These are phyloP conservation scores for Pythium grandisporangium DNA, from an alignment of 352 stramenopile species.

Conservation along the genomic window DNA sequence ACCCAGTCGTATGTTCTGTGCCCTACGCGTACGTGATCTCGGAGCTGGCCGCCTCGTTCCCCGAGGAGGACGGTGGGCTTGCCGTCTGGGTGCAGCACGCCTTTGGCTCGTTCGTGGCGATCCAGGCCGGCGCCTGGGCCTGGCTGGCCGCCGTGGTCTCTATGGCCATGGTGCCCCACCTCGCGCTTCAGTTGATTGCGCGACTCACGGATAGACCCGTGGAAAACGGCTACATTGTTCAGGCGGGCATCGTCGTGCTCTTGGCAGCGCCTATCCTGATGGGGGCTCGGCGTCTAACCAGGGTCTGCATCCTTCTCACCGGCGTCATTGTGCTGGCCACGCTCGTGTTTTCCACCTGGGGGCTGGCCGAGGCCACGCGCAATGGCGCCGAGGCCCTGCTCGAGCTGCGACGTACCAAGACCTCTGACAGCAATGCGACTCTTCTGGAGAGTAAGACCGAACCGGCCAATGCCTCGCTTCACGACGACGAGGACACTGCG, in stretches of 20 bases:
- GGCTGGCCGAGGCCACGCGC: slow-evolving; percentile 9
- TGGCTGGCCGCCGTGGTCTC: slow-evolving; percentile 72
- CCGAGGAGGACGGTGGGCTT: slow-evolving; percentile 63
- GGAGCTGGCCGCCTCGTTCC: slow-evolving; percentile 63
- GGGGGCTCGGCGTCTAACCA: slow-evolving; percentile 21
- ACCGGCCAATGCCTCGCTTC: too few relatives aligned
- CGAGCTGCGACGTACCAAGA: slow-evolving; percentile 20
- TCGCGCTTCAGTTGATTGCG: slow-evolving; percentile 10
- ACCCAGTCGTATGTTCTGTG: slow-evolving; percentile 49
- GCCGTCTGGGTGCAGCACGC: slow-evolving; percentile 86
- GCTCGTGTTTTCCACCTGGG: slow-evolving; percentile 38
- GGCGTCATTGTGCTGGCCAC: slow-evolving; percentile 27
- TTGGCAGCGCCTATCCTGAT: slow-evolving; percentile 26
- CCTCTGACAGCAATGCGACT: too few relatives aligned
- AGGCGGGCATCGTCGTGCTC: slow-evolving; percentile 21
- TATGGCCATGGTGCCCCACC: slow-evolving; percentile 41
- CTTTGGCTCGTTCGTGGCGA: slow-evolving; percentile 79
- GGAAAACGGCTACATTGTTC: slow-evolving; percentile 19
- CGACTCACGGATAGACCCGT: slow-evolving; percentile 22
- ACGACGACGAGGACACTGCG: slow-evolving; percentile 9
- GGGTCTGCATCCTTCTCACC: slow-evolving; percentile 18
- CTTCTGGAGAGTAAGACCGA: too few relatives aligned
- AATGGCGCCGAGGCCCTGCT: slow-evolving; percentile 27
- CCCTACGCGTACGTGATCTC: slow-evolving; percentile 51
- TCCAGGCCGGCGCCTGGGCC: slow-evolving; percentile 58